Percentiles rank a stretch among this genome's conserved stretches.
These are phyloP conservation scores for Tricholoma furcatifolium DNA, from an alignment of 768 basidiomycete species.

Conservation along the genomic window DNA sequence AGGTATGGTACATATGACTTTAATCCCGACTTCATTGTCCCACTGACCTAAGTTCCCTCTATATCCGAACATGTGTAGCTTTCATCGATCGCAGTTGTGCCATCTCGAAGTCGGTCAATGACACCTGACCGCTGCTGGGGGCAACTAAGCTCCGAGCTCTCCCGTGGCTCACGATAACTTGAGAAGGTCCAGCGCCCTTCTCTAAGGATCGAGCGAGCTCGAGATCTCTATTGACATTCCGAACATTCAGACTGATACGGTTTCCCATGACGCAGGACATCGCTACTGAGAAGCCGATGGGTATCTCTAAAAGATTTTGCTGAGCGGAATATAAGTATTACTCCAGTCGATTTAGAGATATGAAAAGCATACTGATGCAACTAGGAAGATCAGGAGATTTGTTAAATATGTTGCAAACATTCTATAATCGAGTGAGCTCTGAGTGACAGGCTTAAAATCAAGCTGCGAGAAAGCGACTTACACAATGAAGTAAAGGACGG, in stretches of 20 bases:
- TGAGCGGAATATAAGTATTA: constrained; percentile 13
- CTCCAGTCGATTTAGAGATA: neutral
- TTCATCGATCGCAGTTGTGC: constrained; percentile 31
- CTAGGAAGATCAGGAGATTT: constrained; percentile 43
- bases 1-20: neutral
- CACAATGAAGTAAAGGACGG: constrained; percentile 56
- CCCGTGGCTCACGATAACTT: neutral
- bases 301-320: constrained; percentile 46
- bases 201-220: constrained; percentile 5
- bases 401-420: constrained; percentile 56
- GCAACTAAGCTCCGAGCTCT: constrained; percentile 4
- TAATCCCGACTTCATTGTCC: no score
- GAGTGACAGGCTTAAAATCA: neutral
- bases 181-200: neutral
- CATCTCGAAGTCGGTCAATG: constrained; percentile 32
- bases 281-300: constrained; percentile 57
- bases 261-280: constrained; percentile 60
- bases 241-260: constrained; percentile 55
- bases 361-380: constrained; percentile 25
- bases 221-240: constrained; percentile 34
- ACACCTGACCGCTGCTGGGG: constrained; percentile 1
- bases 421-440: constrained; percentile 25
- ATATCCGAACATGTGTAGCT: constrained; percentile 9
- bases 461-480: constrained; percentile 27
- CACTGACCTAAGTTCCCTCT: neutral